Evolutionary conservation across 805 yeast species (phyloP).

Genomic region (Yamadazyma takamatsuzukensis): DNA sequence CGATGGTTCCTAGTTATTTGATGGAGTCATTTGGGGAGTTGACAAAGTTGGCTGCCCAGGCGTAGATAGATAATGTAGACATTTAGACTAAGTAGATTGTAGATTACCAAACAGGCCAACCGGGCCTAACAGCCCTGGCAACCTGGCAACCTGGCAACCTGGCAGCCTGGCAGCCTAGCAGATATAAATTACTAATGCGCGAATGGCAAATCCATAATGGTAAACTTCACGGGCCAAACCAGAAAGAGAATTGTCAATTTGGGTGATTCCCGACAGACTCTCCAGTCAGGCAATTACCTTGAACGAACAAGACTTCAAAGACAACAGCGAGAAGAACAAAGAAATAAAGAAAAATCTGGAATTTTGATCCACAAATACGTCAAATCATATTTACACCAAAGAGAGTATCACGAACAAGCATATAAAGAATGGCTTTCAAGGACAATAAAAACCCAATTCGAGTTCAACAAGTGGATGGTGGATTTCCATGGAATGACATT

Average conservation of each 20-base stretch:
- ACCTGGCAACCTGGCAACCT: no score
- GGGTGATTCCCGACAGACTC: constrained; percentile 40
- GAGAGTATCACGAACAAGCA: constrained; percentile 16
- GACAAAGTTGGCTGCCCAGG: not conserved
- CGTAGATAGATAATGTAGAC: no score
- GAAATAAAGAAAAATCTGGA: constrained; percentile 49
- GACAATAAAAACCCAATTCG: constrained; percentile 2
- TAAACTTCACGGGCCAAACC: constrained; percentile 67
- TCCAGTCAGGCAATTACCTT: constrained; percentile 44
- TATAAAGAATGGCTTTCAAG: constrained; percentile 15
- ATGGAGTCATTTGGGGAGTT: constrained; percentile 32
- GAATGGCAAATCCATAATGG: constrained; percentile 18
- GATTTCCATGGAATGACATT: constrained; percentile 9
- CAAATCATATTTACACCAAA: constrained; percentile 35
- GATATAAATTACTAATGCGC: not conserved
- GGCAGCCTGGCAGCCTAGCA: not conserved
- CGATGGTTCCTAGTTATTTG: constrained; percentile 24
- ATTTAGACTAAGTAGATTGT: no score
- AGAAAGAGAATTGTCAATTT: constrained; percentile 62
- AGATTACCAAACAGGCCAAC: no score
- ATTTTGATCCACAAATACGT: constrained; percentile 47
- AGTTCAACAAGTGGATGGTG: constrained; percentile 19
- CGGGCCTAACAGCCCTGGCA: no score
- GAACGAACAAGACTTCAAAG: constrained; percentile 66
- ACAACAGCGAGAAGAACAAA: constrained; percentile 54